Evolutionary conservation across 768 basidiomycete genomes (phyloP), one percentile per base, ranked within the genome.

Genomic region (Tylopilus balloui): DNA sequence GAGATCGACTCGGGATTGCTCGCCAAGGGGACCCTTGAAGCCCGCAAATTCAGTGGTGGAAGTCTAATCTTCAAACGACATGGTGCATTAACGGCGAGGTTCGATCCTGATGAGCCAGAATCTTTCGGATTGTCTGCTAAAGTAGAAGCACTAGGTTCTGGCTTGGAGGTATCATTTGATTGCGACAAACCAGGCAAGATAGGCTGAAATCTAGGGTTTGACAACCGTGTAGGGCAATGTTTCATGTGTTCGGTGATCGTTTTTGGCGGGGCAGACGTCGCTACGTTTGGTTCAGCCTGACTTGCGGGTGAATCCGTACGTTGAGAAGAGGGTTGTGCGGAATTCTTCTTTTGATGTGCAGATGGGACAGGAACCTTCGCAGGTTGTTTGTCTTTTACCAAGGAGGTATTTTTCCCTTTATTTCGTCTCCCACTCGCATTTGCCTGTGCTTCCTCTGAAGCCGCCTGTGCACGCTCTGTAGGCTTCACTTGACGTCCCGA

Each of bases 401-500:
- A 21, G 12, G 17, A 12, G n/a, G 20, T 8, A n/a, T 43, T 17
- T 28, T 51, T 55, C 8, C 24, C 50, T 14, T 50, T 52, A 28
- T 41, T 43, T 46, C 38, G 49, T 43, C 27, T 41, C 14, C 19
- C 39, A 8, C 14, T 34, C 11, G 27, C 2, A 6, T 49, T 56
- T 21, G 36, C 17, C 4, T 47, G 43, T 7, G 28, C 42, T 23
- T 50, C 46, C 12, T 48, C 11, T 1, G 45, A 29, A 29, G 55
- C 56, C 9, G 48, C 57, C 19, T 53, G 53, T 3, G 53, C 64
- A 12, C 63, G 56, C 19, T 51, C 32, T 4, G 57, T 54, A 14
- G 45, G 51, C 17, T 58, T 68, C 19, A 57, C 52, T 37, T 53
- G 57, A 43, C 64, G 57, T 11, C 65, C 65, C 27, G 50, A 66